Base-by-base conservation (phyloP, 768 basidiomycete species). In the Hortiboletus campestris region DNA sequence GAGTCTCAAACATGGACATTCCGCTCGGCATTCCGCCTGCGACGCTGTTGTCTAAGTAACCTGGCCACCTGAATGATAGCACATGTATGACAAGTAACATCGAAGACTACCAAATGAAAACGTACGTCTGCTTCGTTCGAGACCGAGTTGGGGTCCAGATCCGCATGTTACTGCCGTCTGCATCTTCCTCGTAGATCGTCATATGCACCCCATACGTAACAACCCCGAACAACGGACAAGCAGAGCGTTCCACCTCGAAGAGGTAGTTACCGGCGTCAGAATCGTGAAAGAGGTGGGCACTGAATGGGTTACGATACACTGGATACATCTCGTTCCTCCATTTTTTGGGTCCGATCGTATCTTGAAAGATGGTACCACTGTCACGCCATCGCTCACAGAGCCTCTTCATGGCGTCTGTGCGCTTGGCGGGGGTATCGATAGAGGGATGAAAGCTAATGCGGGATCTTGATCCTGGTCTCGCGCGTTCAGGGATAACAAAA, bases 191-290 rank as follows among this genome's bases (percentile, higher is more conserved):
- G 66, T 84, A 92, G 49, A 86, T 82, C 19, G 84, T 90, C 85
- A 95, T 83, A 70, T 98, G 97, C 3, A 96, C 89, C 0, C 97
- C 96, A 63, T 90, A 94, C 0, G 95, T 97, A 49, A 91, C 80
- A 8, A 95, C 71, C 3, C 96, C 94, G 64, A 98, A 98, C 34
- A 98, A 74, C 0, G 88, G 82, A 68, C 91, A 93, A 3, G 93
- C 94, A 1, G 91, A 79, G 39, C 96, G 82, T 71, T 98, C 97
- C 81, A 98, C 82, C 68, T 85, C 82, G 70, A 98, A 97, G 20
- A 83, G 91, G 55, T 80, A 89, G 68, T 93, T 91, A 17, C 76
- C 59, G 16, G 60, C 56, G 36, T 71, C 67, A 16, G 66, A 70
- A 41, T 53, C 73, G 58, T 51, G 61, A 51, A 76, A 78, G 66